Percentiles rank a stretch among this genome's conserved stretches.
Evolutionary conservation across 495 filamentous ascomycete species (phyloP).

Genomic region (Parathielavia hyrcaniae): DNA sequence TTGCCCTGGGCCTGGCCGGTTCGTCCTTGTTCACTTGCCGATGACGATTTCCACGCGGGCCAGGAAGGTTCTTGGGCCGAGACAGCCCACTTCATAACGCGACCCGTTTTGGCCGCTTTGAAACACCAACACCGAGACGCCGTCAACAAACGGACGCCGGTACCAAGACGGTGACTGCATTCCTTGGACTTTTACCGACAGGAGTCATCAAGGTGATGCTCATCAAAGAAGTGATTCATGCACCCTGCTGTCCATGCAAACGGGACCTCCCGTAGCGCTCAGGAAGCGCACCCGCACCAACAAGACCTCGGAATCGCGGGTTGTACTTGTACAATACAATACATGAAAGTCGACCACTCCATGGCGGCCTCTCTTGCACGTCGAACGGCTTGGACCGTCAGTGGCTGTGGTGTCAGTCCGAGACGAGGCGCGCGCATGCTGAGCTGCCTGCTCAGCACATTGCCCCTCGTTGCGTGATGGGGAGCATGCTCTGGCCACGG

Average conservation of each 20-base stretch:
- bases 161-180: background rate
- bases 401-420: background rate
- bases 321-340: no score
- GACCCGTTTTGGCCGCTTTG: background rate
- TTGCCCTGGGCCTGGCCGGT: background rate
- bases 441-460: background rate
- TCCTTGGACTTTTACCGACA: slow-evolving; percentile 5
- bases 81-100: background rate
- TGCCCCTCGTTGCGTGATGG: background rate
- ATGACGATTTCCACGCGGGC: slow-evolving; percentile 11
- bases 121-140: background rate
- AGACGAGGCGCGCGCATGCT: background rate
- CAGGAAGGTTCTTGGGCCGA: slow-evolving; percentile 7
- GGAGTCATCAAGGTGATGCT: background rate
- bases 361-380: slow-evolving; percentile 1
- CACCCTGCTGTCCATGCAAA: slow-evolving; percentile 4
- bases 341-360: slow-evolving; percentile 10
- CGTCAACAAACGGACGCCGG: background rate
- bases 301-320: background rate
- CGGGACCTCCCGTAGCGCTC: background rate
- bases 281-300: background rate
- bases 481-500: background rate
- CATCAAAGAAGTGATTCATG: background rate
- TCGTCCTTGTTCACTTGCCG: background rate
- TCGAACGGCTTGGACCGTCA: background rate